Percentiles rank a stretch among this genome's conserved stretches.
These are phyloP conservation scores for Apiospora kogelbergensis DNA, from an alignment of 2,329 filamentous ascomycete species.

Conservation along the genomic window DNA sequence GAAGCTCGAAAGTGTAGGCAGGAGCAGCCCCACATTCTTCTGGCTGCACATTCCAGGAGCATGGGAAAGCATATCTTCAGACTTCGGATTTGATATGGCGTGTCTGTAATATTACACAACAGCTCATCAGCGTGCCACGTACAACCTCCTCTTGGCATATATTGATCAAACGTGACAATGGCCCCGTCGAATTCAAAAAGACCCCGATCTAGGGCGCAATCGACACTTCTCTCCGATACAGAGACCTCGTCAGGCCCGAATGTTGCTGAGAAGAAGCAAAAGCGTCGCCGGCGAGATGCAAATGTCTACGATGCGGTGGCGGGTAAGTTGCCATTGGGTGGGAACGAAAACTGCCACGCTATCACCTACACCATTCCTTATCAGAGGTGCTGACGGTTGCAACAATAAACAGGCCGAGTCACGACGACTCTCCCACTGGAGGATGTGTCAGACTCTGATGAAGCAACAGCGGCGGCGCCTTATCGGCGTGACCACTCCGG, in stretches of 20 bases:
- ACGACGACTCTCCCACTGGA: slow-evolving; percentile 30
- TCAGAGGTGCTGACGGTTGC: background rate
- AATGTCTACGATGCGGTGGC: slow-evolving; percentile 74
- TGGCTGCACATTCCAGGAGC: background rate
- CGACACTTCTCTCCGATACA: slow-evolving; percentile 16
- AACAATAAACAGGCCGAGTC: slow-evolving; percentile 31
- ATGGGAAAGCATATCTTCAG: background rate
- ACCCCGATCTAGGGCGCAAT: slow-evolving; percentile 1
- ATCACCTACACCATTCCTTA: background rate
- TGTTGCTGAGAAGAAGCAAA: slow-evolving; percentile 19
- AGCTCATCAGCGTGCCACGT: background rate
- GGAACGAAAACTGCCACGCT: background rate
- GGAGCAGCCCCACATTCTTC: background rate
- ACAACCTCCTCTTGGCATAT: background rate
- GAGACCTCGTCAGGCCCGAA: slow-evolving; percentile 22
- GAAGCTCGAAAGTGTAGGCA: background rate
- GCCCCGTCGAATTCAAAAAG: background rate
- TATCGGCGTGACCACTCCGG: slow-evolving; percentile 19
- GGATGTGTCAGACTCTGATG: slow-evolving; percentile 19
- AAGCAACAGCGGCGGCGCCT: background rate
- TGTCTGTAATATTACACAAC: background rate
- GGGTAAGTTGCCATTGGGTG: slow-evolving; percentile 44
- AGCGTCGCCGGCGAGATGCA: slow-evolving; percentile 34
- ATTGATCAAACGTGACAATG: slow-evolving; percentile 2
- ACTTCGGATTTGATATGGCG: background rate